phyloP scores from a whole-genome alignment of 2,329 filamentous ascomycete genomes.

The Phoma sp. region DNA sequence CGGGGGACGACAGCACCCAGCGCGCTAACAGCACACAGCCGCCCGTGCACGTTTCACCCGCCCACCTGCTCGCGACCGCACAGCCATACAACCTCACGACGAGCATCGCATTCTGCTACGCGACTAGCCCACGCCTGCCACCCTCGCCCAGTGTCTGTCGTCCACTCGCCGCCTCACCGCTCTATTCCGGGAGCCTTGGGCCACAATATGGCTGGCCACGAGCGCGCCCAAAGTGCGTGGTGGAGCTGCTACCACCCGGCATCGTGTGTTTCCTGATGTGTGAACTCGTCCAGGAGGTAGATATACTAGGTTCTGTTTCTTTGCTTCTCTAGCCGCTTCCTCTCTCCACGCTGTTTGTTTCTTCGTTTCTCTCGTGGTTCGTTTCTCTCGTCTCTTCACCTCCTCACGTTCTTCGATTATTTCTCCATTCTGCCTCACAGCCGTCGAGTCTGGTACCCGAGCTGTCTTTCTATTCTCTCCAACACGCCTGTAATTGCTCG shows the following conservation, averaged over 20 bases:
- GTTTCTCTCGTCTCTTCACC: slow-evolving; percentile 3
- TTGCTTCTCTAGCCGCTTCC: slow-evolving; percentile 3
- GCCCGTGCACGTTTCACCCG: slow-evolving; percentile 41
- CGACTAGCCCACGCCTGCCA: slow-evolving; percentile 22
- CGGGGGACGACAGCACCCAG: not conserved
- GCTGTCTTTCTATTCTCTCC: not conserved
- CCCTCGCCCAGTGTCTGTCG: slow-evolving; percentile 30
- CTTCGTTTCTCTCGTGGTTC: not conserved
- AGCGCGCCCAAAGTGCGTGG: slow-evolving; percentile 13
- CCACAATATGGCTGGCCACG: slow-evolving; percentile 20
- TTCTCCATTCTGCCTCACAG: not conserved
- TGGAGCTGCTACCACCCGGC: slow-evolving; percentile 23
- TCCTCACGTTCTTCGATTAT: not conserved
- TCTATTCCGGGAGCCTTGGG: slow-evolving; percentile 29
- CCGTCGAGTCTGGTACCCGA: slow-evolving; percentile 13
- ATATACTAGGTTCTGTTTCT: slow-evolving; percentile 24
- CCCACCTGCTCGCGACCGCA: slow-evolving; percentile 27
- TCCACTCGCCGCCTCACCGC: slow-evolving; percentile 43
- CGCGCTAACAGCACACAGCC: slow-evolving; percentile 35
- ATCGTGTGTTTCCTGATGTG: slow-evolving; percentile 13
- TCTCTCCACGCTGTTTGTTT: slow-evolving; percentile 10
- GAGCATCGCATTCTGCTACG: slow-evolving; percentile 34
- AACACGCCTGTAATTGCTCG: not conserved
- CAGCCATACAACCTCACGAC: slow-evolving; percentile 46
- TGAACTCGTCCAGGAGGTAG: slow-evolving; percentile 21